Evolutionary conservation across 2,329 filamentous ascomycete genomes (phyloP).

Genomic region (Monosporascus ibericus): DNA sequence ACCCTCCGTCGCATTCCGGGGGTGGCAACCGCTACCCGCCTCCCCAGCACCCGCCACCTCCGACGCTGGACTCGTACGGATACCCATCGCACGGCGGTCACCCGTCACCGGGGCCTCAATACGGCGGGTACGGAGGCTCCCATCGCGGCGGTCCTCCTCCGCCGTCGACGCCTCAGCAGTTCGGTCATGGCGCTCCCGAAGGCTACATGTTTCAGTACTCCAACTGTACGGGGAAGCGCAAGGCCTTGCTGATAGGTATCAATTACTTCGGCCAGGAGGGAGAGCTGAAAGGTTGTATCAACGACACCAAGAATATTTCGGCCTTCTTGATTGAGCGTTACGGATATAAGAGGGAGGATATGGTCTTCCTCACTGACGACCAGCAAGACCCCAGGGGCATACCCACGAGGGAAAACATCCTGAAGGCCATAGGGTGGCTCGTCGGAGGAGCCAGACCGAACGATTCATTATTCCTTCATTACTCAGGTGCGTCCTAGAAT

Average conservation of each 20-base stretch:
- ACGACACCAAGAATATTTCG: constrained; percentile 73
- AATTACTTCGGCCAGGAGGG: constrained; percentile 72
- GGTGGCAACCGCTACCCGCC: constrained; percentile 16
- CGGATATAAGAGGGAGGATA: constrained; percentile 70
- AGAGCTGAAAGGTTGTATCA: constrained; percentile 72
- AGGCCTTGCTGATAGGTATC: constrained; percentile 72
- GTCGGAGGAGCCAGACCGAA: constrained; percentile 66
- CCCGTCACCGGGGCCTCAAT: neutral
- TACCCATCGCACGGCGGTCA: constrained; percentile 29
- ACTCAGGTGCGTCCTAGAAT: constrained; percentile 5
- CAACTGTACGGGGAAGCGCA: constrained; percentile 65
- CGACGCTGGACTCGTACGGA: constrained; percentile 39
- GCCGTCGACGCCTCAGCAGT: constrained; percentile 46
- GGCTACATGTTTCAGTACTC: constrained; percentile 72
- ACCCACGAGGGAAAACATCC: constrained; percentile 70
- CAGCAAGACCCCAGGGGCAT: constrained; percentile 62
- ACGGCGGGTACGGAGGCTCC: constrained; percentile 21
- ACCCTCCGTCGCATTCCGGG: constrained; percentile 8
- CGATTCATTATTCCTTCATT: constrained; percentile 66
- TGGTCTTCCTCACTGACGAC: constrained; percentile 74
- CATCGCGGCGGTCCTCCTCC: constrained; percentile 35
- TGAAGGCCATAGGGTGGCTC: constrained; percentile 71
- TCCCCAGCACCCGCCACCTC: constrained; percentile 32
- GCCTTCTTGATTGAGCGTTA: constrained; percentile 62
- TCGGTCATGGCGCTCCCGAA: constrained; percentile 62